Conservation (phyloP, 73 alveolate species). For the Diophrys appendiculata region DNA sequence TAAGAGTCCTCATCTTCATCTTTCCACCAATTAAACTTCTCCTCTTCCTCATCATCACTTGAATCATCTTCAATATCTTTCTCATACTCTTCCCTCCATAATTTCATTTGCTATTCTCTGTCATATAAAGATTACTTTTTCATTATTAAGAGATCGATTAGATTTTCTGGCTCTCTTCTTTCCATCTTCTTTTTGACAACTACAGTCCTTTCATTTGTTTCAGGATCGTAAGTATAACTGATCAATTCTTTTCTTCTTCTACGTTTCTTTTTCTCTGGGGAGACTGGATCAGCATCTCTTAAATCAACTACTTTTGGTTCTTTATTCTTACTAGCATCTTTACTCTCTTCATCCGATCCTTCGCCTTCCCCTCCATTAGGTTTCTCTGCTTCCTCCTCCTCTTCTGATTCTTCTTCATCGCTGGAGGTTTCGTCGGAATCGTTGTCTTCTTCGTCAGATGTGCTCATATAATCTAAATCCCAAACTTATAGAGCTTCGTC, state of each 20-base stretch:
- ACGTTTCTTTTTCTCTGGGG: conserved; percentile 13
- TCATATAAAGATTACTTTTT: conserved; percentile 27
- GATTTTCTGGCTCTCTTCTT: conserved; percentile 33
- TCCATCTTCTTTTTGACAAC: conserved; percentile 28
- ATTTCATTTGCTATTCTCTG: conserved; percentile 27
- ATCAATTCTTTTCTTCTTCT: conserved; percentile 29
- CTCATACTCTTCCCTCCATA: conserved; percentile 22
- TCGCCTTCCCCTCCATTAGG: conserved; percentile 11
- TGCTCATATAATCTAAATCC: conserved; percentile 51
- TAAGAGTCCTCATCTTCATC: background rate
- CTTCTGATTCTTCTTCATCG: conserved; percentile 22
- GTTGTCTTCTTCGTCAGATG: conserved; percentile 67
- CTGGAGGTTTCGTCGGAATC: conserved; percentile 39
- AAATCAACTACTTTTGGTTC: background rate
- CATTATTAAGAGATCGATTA: conserved; percentile 39
- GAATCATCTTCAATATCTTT: conserved; percentile 13
- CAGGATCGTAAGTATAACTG: conserved; percentile 29
- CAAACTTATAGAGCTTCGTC: conserved; percentile 37
- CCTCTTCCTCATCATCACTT: background rate
- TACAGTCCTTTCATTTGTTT: conserved; percentile 12
- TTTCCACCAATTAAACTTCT: conserved; percentile 3
- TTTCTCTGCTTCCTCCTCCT: conserved; percentile 6
- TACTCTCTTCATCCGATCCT: conserved; percentile 31
- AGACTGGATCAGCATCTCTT: conserved; percentile 28
- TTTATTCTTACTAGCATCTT: conserved; percentile 18